phyloP scores from a whole-genome alignment of 768 basidiomycete genomes.

The Amanita pallidorosea region DNA sequence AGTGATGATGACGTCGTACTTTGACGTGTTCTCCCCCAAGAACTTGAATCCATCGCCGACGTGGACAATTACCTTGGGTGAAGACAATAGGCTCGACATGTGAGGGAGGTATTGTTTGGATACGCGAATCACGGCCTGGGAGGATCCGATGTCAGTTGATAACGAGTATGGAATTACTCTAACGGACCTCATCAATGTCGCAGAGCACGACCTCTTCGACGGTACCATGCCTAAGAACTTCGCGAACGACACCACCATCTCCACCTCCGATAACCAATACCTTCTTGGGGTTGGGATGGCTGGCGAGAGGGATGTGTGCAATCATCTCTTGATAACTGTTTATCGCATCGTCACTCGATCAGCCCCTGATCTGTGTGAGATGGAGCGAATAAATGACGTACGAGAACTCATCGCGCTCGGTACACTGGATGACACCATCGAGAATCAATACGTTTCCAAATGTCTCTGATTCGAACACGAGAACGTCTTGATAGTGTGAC shows the following conservation, averaged over 20 bases:
- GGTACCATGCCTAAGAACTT: conserved; percentile 87
- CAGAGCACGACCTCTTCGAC: conserved; percentile 92
- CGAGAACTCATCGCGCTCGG: conserved; percentile 99
- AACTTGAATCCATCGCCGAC: conserved; percentile 98
- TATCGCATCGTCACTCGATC: neutral
- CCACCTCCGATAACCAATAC: conserved; percentile 98
- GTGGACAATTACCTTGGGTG: conserved; percentile 73
- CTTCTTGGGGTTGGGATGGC: conserved; percentile 91
- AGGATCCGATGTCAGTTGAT: neutral
- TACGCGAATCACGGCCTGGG: conserved; percentile 85
- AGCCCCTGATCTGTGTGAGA: neutral
- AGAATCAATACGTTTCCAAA: conserved; percentile 96
- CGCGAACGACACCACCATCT: conserved; percentile 95
- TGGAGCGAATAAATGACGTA: conserved; percentile 27
- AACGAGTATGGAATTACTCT: neutral
- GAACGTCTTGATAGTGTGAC: conserved; percentile 91
- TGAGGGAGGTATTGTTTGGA: conserved; percentile 90
- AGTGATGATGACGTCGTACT: conserved; percentile 97
- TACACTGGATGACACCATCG: conserved; percentile 93
- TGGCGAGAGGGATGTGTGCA: conserved; percentile 89
- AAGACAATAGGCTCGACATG: conserved; percentile 77
- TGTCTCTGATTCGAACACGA: conserved; percentile 93
- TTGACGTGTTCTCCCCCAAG: conserved; percentile 74
- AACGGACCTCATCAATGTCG: conserved; percentile 87
- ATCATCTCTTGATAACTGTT: conserved; percentile 98